Evolutionary conservation across 73 alveolate genomes (phyloP).

Genomic region (Symbiodinium natans): DNA sequence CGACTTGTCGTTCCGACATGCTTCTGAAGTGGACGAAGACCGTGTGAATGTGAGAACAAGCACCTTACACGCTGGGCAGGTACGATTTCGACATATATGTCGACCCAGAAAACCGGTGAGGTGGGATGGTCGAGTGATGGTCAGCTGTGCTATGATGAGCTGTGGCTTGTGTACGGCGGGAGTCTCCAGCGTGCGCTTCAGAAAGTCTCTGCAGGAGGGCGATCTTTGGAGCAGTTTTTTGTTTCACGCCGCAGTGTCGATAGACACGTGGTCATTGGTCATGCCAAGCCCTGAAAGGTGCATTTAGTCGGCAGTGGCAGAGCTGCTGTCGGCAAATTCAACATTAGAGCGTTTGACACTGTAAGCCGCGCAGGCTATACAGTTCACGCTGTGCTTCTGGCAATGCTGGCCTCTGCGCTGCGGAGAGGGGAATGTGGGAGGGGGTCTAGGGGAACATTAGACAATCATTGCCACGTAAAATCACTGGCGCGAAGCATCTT

Average conservation of each 20-base stretch:
- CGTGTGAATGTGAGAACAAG: no score
- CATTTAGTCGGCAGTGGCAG: not conserved
- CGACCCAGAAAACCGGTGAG: constrained; percentile 79
- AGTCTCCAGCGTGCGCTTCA: no score
- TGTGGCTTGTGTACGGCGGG: not conserved
- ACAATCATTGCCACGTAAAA: not conserved
- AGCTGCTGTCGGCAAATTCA: constrained; percentile 17
- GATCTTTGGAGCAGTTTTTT: not conserved
- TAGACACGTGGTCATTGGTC: not conserved
- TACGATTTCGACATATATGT: constrained; percentile 31
- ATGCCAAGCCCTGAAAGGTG: not conserved
- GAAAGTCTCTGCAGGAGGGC: not conserved
- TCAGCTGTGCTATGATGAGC: not conserved
- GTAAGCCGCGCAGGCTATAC: no score
- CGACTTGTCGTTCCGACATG: not conserved
- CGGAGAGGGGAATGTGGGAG: not conserved
- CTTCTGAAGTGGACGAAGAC: no score
- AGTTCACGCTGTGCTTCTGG: no score
- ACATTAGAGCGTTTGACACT: not conserved
- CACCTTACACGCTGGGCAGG: not conserved
- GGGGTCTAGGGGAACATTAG: constrained; percentile 6
- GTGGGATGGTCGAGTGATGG: no score
- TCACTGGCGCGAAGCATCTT: no score
- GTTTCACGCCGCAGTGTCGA: constrained; percentile 13
- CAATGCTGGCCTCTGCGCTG: not conserved